Evolutionary conservation across 768 basidiomycete species (phyloP), one percentile per base, ranked within the genome.

Genomic region (Podaxis sp.): DNA sequence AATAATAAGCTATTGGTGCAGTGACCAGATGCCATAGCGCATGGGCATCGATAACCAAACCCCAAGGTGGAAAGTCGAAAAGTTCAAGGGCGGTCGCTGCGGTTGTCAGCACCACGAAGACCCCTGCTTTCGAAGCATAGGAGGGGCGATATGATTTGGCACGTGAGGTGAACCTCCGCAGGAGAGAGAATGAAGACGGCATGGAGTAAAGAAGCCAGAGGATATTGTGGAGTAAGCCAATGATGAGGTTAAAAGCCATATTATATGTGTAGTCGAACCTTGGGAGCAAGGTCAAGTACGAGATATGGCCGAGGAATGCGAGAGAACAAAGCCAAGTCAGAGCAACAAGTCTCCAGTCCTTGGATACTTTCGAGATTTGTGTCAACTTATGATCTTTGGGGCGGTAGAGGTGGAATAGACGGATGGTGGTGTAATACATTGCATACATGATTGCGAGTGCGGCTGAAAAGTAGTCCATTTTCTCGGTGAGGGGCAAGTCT

Each of bases 231-330:
- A 77, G 63, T 37, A 94, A 67, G 2, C 94, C 96, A 63, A 98
- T 66, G 60, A 76, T 66, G 68, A 95, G 74, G 74, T 94, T 95
- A 80, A 93, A 94, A 0, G 79, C 71, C 74, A 96, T 92, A 79
- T 98, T 98, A 79, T 97, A 99, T 6, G 88, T 76, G 72, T 99
- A 98, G 76, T 96, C 89, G 76, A 96, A 97, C 56, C 89, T 86
- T 27, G 89, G 88, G 50, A 88, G 82, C 13, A 88, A 71, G 50
- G 81, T 81, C 47, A 98, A 80, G 76, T 98, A 98, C 12, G 87
- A 81, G 67, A 94, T 75, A 70, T 98, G 96, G 11, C 75, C 77
- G 41, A 88, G 53, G 75, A 86, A 95, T 27, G 77, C 70, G 19
- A 89, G 43, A 38, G 78, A 72, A 71, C 86, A 91, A 40, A 82